Evolutionary conservation across 192 early-diverging fungal genomes (phyloP), one percentile per base, ranked within the genome.

Genomic region (Chytriomyces sp.): DNA sequence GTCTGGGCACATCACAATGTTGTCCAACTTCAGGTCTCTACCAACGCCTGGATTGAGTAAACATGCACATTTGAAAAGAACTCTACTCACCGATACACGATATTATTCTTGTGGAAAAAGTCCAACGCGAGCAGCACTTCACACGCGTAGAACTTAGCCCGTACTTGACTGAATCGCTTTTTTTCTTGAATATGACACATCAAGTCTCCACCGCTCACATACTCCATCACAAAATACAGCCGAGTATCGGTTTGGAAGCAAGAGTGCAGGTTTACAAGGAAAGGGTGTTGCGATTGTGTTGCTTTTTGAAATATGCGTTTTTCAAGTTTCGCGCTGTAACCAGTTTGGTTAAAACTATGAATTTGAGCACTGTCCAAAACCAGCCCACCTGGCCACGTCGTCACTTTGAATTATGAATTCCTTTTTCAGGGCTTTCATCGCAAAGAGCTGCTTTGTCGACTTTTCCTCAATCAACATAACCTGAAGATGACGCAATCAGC

Each of bases 201-300:
- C 85, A 99, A 82, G 81, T 99, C 97, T 61, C 97, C 97, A 70
- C 97, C 97, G 43, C 90, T 90, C 48, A 97, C 94, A 81, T 98
- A 99, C 76, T 99, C 97, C 94, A 97, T 98, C 7, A 97, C 96
- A 83, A 99, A 98, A 83, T 96, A 99, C 28, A 99, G 89, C 67
- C 96, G 90, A 49, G 90, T 91, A 50, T 92, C 90, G 4, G 94
- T 94, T 81, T 98, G 94, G 89, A 97, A 97, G 86, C 94, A 94
- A 20, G 96, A 97, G 80, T 99, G 96, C 67, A 99, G 84, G 35
- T 95, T 95, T 60, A 98, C 91, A 65, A 99, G 82, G 91, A 97
- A 99, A 44, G 97, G 96, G 79, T 97, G 96, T 11, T 90, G 92
- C 64, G 92, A 92, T 69, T 88, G 85, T 80, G 93, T 92, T 72